phyloP scores from a whole-genome alignment of 2,329 filamentous ascomycete genomes.

The Botrytis porri region DNA sequence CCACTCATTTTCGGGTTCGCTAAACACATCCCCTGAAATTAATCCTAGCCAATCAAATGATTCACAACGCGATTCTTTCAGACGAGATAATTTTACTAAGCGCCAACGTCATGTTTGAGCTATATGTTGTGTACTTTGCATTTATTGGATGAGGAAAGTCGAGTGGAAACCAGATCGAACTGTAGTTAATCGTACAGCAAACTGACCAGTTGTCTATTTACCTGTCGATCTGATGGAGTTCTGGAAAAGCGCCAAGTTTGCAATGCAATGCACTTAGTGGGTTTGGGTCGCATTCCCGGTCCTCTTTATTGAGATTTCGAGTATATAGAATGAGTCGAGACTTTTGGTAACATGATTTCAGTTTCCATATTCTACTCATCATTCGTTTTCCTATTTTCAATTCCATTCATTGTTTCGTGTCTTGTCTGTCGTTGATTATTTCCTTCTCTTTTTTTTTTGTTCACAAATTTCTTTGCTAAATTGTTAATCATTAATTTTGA shows the following conservation, averaged over 20 bases:
- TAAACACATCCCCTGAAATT: conserved; percentile 5
- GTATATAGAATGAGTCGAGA: conserved; percentile 10
- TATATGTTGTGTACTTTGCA: not conserved
- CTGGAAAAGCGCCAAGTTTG: not conserved
- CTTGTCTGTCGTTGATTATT: conserved; percentile 9
- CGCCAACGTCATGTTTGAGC: conserved; percentile 5
- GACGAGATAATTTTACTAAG: conserved; percentile 4
- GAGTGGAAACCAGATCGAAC: not conserved
- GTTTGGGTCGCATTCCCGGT: not conserved
- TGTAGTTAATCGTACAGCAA: not conserved
- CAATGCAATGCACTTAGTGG: not conserved
- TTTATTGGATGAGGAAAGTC: not conserved
- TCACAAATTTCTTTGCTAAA: not conserved
- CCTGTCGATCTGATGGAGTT: not conserved
- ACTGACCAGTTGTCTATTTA: not conserved
- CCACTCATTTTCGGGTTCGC: not conserved
- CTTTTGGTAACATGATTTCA: not conserved
- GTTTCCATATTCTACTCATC: not conserved
- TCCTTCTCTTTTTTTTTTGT: not conserved
- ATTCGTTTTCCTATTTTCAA: not conserved
- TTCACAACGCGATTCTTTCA: not conserved
- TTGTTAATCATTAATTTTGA: not conserved
- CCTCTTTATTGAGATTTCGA: not conserved
- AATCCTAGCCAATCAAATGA: conserved; percentile 7
- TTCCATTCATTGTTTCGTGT: not conserved